A percentile compares a stretch with the other conserved stretches of the same genome.
Conservation (phyloP, 2,329 filamentous ascomycete genomes). For the Botrytis pseudocinerea region DNA sequence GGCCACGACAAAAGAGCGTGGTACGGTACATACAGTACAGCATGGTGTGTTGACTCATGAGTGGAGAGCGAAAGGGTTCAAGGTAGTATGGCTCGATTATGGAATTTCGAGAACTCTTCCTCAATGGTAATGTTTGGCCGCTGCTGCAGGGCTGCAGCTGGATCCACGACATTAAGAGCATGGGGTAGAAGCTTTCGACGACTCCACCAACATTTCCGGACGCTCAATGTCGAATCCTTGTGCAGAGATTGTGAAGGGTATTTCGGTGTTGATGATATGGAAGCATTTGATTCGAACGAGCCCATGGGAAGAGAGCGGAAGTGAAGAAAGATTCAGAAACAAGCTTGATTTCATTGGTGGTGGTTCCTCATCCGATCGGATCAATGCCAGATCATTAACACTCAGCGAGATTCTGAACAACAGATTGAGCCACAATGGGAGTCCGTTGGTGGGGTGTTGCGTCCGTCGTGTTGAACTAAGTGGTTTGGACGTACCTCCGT, state of each 20-base stretch:
- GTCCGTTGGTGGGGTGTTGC: not conserved
- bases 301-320: not conserved
- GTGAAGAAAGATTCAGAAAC: not conserved
- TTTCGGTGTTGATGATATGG: not conserved
- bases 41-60: constrained; percentile 17
- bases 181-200: constrained; percentile 5
- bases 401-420: not conserved
- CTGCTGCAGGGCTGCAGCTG: constrained; percentile 17
- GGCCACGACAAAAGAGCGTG: constrained; percentile 2
- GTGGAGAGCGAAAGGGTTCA: not conserved
- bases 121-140: not conserved
- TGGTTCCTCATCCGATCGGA: not conserved
- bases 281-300: not conserved
- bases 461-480: too few relatives aligned
- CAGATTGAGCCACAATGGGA: not conserved
- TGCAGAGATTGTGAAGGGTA: not conserved
- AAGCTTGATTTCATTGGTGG: too few relatives aligned
- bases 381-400: not conserved
- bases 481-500: constrained; percentile 4
- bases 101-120: not conserved
- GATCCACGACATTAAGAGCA: constrained; percentile 15
- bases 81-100: not conserved
- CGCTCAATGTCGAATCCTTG: not conserved
- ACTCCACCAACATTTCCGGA: not conserved
- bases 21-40: not conserved